Base-by-base conservation (phyloP, 805 yeast species). In the Candida methanosorbosa region DNA sequence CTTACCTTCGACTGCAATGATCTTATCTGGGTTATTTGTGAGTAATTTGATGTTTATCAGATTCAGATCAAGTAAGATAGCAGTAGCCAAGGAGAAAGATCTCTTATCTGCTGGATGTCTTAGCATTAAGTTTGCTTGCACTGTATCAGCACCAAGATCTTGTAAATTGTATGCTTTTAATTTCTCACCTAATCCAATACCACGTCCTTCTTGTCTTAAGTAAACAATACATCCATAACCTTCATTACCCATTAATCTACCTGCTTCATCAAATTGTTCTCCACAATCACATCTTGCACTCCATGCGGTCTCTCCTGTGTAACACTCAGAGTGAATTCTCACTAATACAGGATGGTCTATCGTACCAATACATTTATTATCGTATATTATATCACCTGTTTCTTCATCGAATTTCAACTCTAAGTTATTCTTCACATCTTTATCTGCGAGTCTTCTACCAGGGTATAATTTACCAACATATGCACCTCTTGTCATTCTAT, bases 261-360 rank as follows among this genome's bases (percentile, higher is more conserved):
- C 98, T 2, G 97, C 97, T 59, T 94, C 96, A 58, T 92, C 97
- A 49, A 92, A 84, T 63, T 92, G 99, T 59, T 92, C 99, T 16
- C 99, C 99, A 61, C 99, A 92, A 59, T 92, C 99, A 59, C 99
- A 92, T 36, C 99, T 72, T 1, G 99, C 97, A 38, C 90, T 78
- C 98, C 99, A 92, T 9, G 97, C 97, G 2, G 97, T 92, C 54
- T 92, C 99, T 3, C 99, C 99, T 0, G 99, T 92, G 63, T 90
- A 92, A 59, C 99, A 92, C 55, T 92, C 99, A 3, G 95, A 82
- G 54, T 92, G 99, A 45, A 92, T 87, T 40, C 99, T 69, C 4
- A 82, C 95, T 42, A 90, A 59, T 2, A 80, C 77, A 3, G 77
- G 70, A 15, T 66, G 64, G 20, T 48, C 56, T 41, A 49, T 39